A percentile compares a stretch with the other conserved stretches of the same genome.
Conservation (phyloP, 1,284 basidiomycete genomes). For the Coniferiporia weirii region DNA sequence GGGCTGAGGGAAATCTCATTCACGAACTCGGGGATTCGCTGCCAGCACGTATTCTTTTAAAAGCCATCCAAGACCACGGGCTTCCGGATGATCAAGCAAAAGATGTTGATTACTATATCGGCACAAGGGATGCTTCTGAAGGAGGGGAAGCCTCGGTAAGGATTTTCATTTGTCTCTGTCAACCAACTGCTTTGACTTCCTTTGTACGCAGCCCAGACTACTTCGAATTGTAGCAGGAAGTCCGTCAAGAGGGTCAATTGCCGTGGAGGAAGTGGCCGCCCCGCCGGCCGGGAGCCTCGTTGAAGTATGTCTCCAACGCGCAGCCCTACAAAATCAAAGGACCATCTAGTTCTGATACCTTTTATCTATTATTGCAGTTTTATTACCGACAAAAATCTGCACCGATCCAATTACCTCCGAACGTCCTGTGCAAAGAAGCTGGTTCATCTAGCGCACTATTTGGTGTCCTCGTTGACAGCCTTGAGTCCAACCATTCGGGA, state of each 20-base stretch:
- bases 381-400: constrained; percentile 7
- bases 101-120: constrained; percentile 15
- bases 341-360: not conserved
- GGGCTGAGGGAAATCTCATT: constrained; percentile 17
- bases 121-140: not conserved
- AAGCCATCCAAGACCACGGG: constrained; percentile 9
- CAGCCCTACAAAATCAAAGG: not conserved
- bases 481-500: not conserved
- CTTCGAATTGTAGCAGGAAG: constrained; percentile 12
- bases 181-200: not conserved
- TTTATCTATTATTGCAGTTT: constrained; percentile 1
- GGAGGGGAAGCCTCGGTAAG: not conserved
- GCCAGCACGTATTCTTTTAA: constrained; percentile 14
- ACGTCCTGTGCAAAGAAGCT: not conserved
- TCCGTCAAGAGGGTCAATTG: constrained; percentile 17
- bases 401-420: not conserved
- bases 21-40: constrained; percentile 13
- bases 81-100: constrained; percentile 12
- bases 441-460: not conserved
- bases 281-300: constrained; percentile 9
- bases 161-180: not conserved
- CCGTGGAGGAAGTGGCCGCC: constrained; percentile 15
- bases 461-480: not conserved
- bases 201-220: constrained; percentile 1
- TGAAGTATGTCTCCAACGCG: not conserved